These are phyloP conservation scores for Skeletonema tropicum DNA, from an alignment of 108 stramenopile species.

Conservation along the genomic window DNA sequence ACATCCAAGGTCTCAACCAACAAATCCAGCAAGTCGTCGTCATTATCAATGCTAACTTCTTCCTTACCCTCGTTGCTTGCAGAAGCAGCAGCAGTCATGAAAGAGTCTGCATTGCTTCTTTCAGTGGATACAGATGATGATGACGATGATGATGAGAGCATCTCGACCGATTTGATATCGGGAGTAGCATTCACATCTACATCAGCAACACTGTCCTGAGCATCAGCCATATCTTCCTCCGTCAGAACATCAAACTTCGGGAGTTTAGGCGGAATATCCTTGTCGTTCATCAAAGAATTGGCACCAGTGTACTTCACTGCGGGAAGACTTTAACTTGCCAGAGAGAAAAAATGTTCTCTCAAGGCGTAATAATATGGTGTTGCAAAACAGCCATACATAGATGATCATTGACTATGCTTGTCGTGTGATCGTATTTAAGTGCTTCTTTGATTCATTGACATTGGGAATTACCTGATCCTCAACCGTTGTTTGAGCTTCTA, in stretches of 20 bases:
- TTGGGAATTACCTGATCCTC: neutral
- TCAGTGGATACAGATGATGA: neutral
- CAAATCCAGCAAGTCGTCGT: constrained; percentile 40
- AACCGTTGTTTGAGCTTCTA: neutral
- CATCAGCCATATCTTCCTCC: neutral
- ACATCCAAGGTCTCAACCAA: constrained; percentile 38
- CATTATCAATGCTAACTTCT: neutral
- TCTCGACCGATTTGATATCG: constrained; percentile 2
- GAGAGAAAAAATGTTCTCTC: neutral
- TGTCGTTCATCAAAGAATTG: constrained; percentile 13
- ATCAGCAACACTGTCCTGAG: neutral
- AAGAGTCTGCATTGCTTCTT: neutral
- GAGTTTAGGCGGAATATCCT: neutral
- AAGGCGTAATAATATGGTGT: constrained; percentile 3
- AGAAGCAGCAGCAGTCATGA: neutral
- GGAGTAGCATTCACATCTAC: neutral
- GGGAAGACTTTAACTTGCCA: constrained; percentile 40
- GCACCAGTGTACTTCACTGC: constrained; percentile 59
- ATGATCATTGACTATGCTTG: constrained; percentile 49
- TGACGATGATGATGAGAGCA: neutral
- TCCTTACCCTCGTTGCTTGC: neutral
- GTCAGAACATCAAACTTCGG: neutral
- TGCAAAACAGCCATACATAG: constrained; percentile 5
- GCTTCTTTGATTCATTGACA: constrained; percentile 33
- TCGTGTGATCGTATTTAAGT: constrained; percentile 56